These are phyloP conservation scores for Themeda triandra DNA, from an alignment of 176 grass and related monocot species.

Conservation along the genomic window DNA sequence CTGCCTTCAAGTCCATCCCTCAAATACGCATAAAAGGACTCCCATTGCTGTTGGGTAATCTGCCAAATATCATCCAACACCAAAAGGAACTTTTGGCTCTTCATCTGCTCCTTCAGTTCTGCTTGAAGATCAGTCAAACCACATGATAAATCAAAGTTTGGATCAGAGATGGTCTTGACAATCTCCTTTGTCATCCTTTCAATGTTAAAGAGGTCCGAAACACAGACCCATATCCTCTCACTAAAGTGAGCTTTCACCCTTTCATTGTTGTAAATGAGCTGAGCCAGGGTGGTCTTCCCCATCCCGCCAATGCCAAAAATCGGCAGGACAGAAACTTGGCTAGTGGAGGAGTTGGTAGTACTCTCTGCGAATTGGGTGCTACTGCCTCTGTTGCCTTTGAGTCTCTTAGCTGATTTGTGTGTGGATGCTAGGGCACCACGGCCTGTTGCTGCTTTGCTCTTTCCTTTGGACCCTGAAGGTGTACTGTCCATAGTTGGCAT, in stretches of 20 bases:
- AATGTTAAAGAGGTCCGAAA: not conserved
- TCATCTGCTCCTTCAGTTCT: not conserved
- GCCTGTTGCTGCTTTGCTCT: not conserved
- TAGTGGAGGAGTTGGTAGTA: not conserved
- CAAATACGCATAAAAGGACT: not conserved
- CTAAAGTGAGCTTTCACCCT: not conserved
- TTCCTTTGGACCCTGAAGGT: not conserved
- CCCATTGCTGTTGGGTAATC: not conserved
- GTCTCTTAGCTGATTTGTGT: not conserved
- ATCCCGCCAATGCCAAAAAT: not conserved
- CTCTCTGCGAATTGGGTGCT: accelerated
- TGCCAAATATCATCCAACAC: slow-evolving; percentile 1
- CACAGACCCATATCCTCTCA: not conserved
- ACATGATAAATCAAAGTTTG: not conserved
- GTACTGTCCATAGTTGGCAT: not conserved
- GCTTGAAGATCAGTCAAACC: not conserved
- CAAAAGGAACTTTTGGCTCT: not conserved
- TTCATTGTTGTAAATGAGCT: not conserved
- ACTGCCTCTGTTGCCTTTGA: not conserved
- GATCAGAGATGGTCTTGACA: not conserved
- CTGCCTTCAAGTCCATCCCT: slow-evolving; percentile 19
- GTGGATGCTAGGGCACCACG: not conserved
- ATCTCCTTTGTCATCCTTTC: not conserved
- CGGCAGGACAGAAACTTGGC: not conserved
- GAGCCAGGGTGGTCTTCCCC: not conserved